Base-by-base conservation (phyloP, 2,329 filamentous ascomycete species). In the Hypoxylon sp. region DNA sequence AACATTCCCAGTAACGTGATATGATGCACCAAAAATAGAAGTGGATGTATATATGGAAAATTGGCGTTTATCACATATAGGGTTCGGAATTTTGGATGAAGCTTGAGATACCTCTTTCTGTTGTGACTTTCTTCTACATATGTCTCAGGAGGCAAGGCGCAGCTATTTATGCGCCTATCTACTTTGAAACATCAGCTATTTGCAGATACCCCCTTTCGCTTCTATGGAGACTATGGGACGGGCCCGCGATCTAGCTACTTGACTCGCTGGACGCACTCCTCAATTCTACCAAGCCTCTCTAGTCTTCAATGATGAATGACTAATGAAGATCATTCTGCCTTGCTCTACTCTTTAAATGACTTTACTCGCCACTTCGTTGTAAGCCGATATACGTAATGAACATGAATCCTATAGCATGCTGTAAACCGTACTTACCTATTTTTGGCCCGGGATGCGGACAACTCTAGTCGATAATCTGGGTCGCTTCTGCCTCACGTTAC, bases 61-160 rank as follows among this genome's bases (percentile, higher is more conserved):
- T 53, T 65, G 70, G 74, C 72, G 72, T 75, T 75, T 67, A 58
- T 43, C 61, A 70, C 53, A 67, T 53, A 69, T 43, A 21, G 52
- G 65, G 60, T 60, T 64, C 45, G 50, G 63, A 57, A 43, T 52
- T 61, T 61, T 60, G 69, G 34, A 68, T 60, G 63, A 67, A 52
- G 63, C 69, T 72, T 50, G 67, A 74, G 74, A 75, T 75, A 75
- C 73, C 74, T 75, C 62, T 66, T 58, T 71, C 67, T 63, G 56
- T 67, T 21, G 56, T 62, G 67, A 63, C 69, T 72, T 65, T 65
- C n/a, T 59, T 60, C 43, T 64, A 55, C 49, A 56, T 19, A 49
- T 46, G 36, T 65, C 65, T 21, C 45, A 25, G 57, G 65, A 65
- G 60, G 49, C 60, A 62, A 53, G 59, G 50, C 46, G 38, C 52